Conservation (phyloP, 306 rosid genomes). For the Cucumis hystrix region DNA sequence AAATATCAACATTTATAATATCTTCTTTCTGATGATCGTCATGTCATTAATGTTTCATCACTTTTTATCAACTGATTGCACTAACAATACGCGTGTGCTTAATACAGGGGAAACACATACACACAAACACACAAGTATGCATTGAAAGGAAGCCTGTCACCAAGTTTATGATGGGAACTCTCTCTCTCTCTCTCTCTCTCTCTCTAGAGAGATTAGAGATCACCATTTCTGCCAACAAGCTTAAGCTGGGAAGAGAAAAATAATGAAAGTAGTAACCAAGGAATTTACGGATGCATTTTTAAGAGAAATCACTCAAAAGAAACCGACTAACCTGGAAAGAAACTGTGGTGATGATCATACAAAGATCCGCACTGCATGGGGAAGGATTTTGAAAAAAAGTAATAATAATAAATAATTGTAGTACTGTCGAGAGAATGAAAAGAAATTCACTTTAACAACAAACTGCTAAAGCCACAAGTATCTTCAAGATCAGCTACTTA, state of each 20-base stretch:
- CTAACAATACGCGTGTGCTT: background rate
- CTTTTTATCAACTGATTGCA: background rate
- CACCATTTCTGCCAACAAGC: background rate
- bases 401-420: background rate
- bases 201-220: background rate
- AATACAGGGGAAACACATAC: background rate
- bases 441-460: background rate
- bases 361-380: slow-evolving; percentile 43
- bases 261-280: background rate
- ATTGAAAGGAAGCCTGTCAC: background rate
- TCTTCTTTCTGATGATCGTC: background rate
- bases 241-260: background rate
- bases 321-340: slow-evolving; percentile 41
- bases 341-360: slow-evolving; percentile 33
- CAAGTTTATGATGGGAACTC: too few species aligned
- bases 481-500: background rate
- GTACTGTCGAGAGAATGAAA: background rate
- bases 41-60: background rate
- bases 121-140: background rate
- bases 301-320: background rate
- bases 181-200: too few species aligned
- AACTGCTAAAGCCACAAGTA: background rate
- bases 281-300: background rate
- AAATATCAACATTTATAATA: background rate
- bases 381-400: background rate